Percentiles rank a stretch among this genome's conserved stretches.
Evolutionary conservation across 768 basidiomycete species (phyloP).

Genomic region (Amanita polypyramis): DNA sequence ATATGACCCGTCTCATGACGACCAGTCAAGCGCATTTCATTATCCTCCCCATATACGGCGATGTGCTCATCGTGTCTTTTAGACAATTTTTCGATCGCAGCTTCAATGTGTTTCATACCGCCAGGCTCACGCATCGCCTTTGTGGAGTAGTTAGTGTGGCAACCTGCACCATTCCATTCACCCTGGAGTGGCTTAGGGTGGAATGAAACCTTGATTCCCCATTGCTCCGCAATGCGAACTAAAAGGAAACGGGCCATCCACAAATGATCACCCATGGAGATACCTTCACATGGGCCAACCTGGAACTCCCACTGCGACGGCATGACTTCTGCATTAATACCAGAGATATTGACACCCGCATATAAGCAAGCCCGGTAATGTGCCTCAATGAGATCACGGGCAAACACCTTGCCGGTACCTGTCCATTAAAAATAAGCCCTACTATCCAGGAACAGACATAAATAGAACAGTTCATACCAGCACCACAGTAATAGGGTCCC

Average conservation of each 20-base stretch:
- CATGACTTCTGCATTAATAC: slow-evolving; percentile 99
- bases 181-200: slow-evolving; percentile 96
- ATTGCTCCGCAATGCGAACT: slow-evolving; percentile 93
- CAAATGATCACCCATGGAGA: slow-evolving; percentile 97
- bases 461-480: slow-evolving; percentile 44
- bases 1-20: slow-evolving; percentile 98
- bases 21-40: slow-evolving; percentile 91
- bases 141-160: slow-evolving; percentile 97
- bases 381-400: slow-evolving; percentile 96
- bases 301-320: slow-evolving; percentile 99
- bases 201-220: slow-evolving; percentile 97
- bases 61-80: slow-evolving; percentile 93
- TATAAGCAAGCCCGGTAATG: slow-evolving; percentile 97
- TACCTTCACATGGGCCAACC: slow-evolving; percentile 96
- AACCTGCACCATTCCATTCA: slow-evolving; percentile 99
- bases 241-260: slow-evolving; percentile 99
- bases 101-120: slow-evolving; percentile 88
- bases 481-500: slow-evolving; percentile 99
- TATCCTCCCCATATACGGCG: slow-evolving; percentile 96
- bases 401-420: slow-evolving; percentile 97
- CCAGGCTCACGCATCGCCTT: slow-evolving; percentile 88
- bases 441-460: slow-evolving; percentile 9
- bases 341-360: slow-evolving; percentile 93
- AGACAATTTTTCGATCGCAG: slow-evolving; percentile 86
- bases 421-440: slow-evolving; percentile 7